phyloP scores from a whole-genome alignment of 208 protist species.

The Acanthamoeba divionensis region DNA sequence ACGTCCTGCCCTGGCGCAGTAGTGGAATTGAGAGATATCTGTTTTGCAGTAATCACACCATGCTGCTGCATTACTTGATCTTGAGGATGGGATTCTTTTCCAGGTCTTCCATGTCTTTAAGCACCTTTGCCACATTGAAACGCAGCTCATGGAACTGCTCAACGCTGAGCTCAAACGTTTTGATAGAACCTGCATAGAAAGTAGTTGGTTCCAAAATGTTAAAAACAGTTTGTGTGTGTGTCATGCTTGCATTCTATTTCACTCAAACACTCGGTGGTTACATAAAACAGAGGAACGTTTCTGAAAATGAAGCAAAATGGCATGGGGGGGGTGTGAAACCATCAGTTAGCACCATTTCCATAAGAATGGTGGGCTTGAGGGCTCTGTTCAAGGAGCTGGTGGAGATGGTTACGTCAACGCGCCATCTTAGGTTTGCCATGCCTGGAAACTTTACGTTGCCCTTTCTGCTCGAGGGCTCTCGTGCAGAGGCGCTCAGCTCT shows the following conservation, averaged over 20 bases:
- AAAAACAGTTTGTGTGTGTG: no score
- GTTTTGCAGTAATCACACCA: no score
- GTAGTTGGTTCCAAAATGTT: no score
- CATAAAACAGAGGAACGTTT: no score
- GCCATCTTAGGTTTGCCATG: constrained; percentile 51
- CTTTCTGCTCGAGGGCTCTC: constrained; percentile 14
- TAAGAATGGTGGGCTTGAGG: constrained; percentile 42
- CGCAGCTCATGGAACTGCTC: constrained; percentile 66
- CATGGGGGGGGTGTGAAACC: no score
- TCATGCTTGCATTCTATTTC: no score
- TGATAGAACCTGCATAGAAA: constrained; percentile 43
- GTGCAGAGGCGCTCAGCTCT: neutral
- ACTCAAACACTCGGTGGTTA: no score
- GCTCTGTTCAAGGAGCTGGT: constrained; percentile 46
- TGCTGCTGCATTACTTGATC: constrained; percentile 22
- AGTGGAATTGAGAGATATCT: no score
- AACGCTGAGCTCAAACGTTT: constrained; percentile 59
- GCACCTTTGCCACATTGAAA: constrained; percentile 59
- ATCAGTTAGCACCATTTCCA: constrained; percentile 43
- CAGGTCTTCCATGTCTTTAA: constrained; percentile 63
- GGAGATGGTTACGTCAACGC: constrained; percentile 62
- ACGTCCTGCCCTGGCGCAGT: no score
- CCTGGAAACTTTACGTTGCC: constrained; percentile 35
- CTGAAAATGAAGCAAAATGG: no score
- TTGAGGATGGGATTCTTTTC: constrained; percentile 61